These are phyloP conservation scores for Eucalyptus polybractea DNA, from an alignment of 345 rosid species.

Conservation along the genomic window DNA sequence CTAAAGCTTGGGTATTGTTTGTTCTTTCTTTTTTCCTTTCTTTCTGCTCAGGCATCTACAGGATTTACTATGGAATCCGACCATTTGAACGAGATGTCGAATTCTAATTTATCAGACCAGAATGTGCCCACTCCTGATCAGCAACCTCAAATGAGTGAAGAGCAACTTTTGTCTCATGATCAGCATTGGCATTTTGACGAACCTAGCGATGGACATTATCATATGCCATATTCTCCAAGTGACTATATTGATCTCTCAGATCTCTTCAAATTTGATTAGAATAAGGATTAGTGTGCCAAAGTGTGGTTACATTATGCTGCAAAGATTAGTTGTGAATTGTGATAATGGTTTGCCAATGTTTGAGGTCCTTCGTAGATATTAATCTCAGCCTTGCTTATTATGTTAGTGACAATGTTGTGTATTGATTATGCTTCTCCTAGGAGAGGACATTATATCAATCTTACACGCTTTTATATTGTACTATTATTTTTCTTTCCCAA, in stretches of 20 bases:
- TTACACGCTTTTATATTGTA: neutral
- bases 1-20: neutral
- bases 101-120: neutral
- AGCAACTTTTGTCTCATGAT: neutral
- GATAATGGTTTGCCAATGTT: neutral
- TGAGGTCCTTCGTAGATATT: neutral
- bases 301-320: neutral
- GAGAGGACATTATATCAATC: neutral
- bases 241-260: neutral
- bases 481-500: neutral
- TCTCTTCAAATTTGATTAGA: neutral
- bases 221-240: neutral
- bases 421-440: no score
- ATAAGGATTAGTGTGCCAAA: neutral
- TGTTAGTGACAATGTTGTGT: neutral
- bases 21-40: neutral
- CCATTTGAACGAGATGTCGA: neutral
- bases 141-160: neutral
- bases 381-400: neutral
- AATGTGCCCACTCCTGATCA: neutral
- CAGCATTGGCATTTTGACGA: neutral
- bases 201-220: neutral
- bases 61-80: neutral
- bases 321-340: neutral
- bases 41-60: neutral